Evolutionary conservation across 257 asterid species (phyloP).

Genomic region (Solanum lycopersicoides): DNA sequence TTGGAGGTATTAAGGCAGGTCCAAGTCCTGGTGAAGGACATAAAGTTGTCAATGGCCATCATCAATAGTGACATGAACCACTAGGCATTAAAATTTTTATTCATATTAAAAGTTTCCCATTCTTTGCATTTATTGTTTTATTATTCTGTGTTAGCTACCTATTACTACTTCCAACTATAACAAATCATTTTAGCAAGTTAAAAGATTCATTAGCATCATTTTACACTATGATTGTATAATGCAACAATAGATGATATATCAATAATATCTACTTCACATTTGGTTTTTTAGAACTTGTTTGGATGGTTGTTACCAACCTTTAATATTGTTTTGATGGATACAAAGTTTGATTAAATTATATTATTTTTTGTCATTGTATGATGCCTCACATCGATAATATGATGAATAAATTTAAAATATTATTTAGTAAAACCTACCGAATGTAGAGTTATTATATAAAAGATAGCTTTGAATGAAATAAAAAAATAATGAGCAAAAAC

Average conservation of each 20-base stretch:
- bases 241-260: neutral
- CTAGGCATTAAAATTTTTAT: neutral
- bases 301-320: neutral
- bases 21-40: slow-evolving; percentile 15
- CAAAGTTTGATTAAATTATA: neutral
- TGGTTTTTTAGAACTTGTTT: neutral
- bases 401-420: no score
- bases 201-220: neutral
- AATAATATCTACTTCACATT: neutral
- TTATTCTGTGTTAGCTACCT: neutral
- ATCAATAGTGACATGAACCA: neutral
- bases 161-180: neutral
- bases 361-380: no score
- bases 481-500: no score
- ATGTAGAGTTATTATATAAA: neutral
- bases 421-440: no score
- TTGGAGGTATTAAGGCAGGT: slow-evolving; percentile 3
- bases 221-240: neutral
- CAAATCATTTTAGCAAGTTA: neutral
- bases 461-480: neutral
- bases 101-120: neutral
- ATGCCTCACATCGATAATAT: no score
- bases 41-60: neutral
- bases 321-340: no score
- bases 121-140: neutral